These are phyloP conservation scores for Knoxia roxburghii DNA, from an alignment of 257 asterid species.

Conservation along the genomic window DNA sequence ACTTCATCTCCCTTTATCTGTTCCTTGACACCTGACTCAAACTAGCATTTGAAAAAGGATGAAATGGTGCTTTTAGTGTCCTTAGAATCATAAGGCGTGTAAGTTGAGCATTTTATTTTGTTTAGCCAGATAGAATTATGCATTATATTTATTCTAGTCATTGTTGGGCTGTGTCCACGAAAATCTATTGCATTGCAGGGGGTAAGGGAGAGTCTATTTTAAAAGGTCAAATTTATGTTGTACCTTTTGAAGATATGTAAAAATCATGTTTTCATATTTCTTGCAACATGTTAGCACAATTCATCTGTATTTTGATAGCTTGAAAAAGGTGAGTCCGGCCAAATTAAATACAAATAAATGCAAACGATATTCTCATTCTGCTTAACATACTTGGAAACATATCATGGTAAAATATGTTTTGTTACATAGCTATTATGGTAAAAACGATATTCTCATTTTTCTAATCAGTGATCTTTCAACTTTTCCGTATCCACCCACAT, in stretches of 20 bases:
- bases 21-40: constrained; percentile 76
- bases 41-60: constrained; percentile 47
- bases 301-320: no score
- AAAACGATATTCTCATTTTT: no score
- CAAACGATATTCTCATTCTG: no score
- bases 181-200: neutral
- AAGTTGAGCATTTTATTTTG: neutral
- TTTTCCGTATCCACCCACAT: no score
- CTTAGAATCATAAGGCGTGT: neutral
- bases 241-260: neutral
- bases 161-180: neutral
- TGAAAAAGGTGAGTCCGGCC: no score
- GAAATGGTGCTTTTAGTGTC: neutral
- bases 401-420: no score
- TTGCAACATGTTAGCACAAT: no score
- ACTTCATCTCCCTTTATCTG: constrained; percentile 77
- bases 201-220: neutral
- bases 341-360: no score
- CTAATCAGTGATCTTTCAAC: no score
- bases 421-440: no score
- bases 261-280: neutral
- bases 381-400: no score
- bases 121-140: neutral
- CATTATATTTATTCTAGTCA: neutral
- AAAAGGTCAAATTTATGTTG: neutral